Percentiles rank a stretch among this genome's conserved stretches.
These are phyloP conservation scores for Chaetomium globosum DNA, from an alignment of 2,329 filamentous ascomycete genomes.

Conservation along the genomic window DNA sequence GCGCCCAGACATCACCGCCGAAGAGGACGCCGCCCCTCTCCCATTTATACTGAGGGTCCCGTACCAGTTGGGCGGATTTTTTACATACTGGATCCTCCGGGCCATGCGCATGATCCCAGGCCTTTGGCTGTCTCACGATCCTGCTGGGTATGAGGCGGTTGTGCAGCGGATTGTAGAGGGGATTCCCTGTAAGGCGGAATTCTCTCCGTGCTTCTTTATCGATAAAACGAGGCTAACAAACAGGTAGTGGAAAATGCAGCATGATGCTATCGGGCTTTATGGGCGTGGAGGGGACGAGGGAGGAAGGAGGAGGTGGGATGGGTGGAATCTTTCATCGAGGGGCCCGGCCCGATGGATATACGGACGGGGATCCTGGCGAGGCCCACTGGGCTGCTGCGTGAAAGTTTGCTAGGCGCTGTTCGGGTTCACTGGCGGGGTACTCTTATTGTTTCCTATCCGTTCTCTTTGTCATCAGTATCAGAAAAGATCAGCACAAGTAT, in stretches of 20 bases:
- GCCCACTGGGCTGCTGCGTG: neutral
- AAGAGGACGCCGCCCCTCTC: constrained; percentile 12
- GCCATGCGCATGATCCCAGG: constrained; percentile 7
- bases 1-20: constrained; percentile 17
- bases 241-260: neutral
- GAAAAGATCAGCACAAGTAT: constrained; percentile 1
- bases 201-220: neutral
- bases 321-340: neutral
- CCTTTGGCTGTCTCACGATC: constrained; percentile 16
- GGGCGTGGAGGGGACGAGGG: neutral
- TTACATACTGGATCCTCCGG: constrained; percentile 13
- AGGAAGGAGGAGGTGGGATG: neutral
- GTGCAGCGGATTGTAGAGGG: constrained; percentile 14
- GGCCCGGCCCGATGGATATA: neutral
- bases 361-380: too few species aligned
- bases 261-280: neutral
- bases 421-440: neutral
- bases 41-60: constrained; percentile 7
- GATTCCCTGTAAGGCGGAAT: neutral
- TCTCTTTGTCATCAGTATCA: too few species aligned
- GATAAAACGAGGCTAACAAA: neutral
- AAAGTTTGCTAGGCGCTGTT: neutral
- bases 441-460: neutral
- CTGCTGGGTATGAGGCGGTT: neutral
- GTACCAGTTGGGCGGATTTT: constrained; percentile 15